Base-by-base conservation (phyloP, 768 basidiomycete species). In the Cyathus striatus region DNA sequence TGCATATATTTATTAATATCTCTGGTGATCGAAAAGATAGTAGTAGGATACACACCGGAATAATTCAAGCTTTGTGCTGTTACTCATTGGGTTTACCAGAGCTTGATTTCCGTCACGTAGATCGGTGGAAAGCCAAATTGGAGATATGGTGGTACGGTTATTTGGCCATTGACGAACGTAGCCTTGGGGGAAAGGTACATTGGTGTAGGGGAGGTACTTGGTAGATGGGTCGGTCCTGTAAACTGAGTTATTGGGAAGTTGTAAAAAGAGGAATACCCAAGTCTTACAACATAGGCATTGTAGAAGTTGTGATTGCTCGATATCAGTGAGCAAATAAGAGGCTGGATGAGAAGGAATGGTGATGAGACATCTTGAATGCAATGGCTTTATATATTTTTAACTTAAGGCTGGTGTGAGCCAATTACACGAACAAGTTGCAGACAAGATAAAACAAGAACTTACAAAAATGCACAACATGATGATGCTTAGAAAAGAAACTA, bases 121-220 rank as follows among this genome's bases (percentile, higher is more conserved):
- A 68, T 98, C 95, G n/a, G 94, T 97, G 23, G 91, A 94, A 50
- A 97, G 76, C 96, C 96, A 99, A 49, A 94, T 86, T 30, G 96
- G 96, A 3, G 88, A 79, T 51, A 79, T 79, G 13, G 42, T 43
- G 12, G 32, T 38, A 74, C 73, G 82, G 60, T 86, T 84, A 26
- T 86, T 81, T 3, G 95, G 96, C 96, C 96, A 99, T 73, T 83
- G 82, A 32, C 96, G 86, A 62, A 85, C 73, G 39, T 76, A 36
- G 20, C 23, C 42, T 16, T 14, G 6, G 12, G 42, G 73, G 47
- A 95, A 76, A 47, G 81, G 71, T 43, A 96, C 62, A 17, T 92
- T 84, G 30, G 78, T 81, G 75, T 95, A 99, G 41, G 90, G 84
- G 57, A 72, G 77, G 75, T 97, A 97, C 72, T 89, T 91, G 72